Conservation (phyloP, 1,139 yeast species). For the Yarrowia galli region DNA sequence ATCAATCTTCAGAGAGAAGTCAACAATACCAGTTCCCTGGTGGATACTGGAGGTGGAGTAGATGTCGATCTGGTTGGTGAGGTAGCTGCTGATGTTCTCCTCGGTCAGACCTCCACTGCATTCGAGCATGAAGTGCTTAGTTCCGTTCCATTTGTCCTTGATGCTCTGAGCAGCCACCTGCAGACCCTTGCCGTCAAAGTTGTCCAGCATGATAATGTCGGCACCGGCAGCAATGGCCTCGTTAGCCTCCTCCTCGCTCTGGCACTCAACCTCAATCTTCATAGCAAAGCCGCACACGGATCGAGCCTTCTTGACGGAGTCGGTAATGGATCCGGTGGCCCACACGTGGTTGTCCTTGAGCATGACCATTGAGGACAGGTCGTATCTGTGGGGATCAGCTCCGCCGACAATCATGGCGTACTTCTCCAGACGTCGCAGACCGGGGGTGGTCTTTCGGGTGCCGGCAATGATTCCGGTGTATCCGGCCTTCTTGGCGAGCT, state of each 20-base stretch:
- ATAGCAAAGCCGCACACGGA: slow-evolving; percentile 86
- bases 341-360: slow-evolving; percentile 92
- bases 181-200: slow-evolving; percentile 74
- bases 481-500: slow-evolving; percentile 72
- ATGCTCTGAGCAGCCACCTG: slow-evolving; percentile 69
- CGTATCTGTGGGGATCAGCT: slow-evolving; percentile 90
- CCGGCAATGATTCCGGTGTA: slow-evolving; percentile 90
- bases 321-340: slow-evolving; percentile 89
- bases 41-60: slow-evolving; percentile 94
- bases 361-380: slow-evolving; percentile 94
- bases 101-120: slow-evolving; percentile 91
- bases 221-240: slow-evolving; percentile 97
- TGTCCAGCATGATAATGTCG: slow-evolving; percentile 94
- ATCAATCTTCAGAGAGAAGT: slow-evolving; percentile 82
- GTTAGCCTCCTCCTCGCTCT: slow-evolving; percentile 79
- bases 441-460: slow-evolving; percentile 98
- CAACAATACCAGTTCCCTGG: slow-evolving; percentile 84
- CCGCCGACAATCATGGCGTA: slow-evolving; percentile 97
- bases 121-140: slow-evolving; percentile 70
- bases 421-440: slow-evolving; percentile 83
- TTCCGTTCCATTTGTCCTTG: slow-evolving; percentile 63
- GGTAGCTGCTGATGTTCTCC: slow-evolving; percentile 67
- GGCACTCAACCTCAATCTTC: slow-evolving; percentile 92
- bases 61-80: slow-evolving; percentile 83
- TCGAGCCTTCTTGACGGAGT: slow-evolving; percentile 79